Percentiles rank a stretch among this genome's conserved stretches.
phyloP scores from a whole-genome alignment of 108 stramenopile genomes.

The Chaetoceros tenuissimus region DNA sequence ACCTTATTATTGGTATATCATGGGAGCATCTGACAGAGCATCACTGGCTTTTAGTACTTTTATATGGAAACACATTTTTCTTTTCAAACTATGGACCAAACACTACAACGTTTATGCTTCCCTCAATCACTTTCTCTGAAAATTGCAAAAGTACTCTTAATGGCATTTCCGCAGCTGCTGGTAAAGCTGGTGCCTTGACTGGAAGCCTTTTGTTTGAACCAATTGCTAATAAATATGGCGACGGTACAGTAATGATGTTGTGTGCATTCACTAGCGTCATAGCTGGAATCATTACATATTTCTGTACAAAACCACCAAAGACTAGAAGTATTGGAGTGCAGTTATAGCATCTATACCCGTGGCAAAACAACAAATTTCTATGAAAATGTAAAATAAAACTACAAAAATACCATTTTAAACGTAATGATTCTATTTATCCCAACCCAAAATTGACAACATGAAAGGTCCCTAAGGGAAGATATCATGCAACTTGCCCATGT shows the following conservation, averaged over 20 bases:
- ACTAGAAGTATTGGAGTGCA: not conserved
- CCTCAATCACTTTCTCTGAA: conserved; percentile 56
- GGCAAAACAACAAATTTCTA: too few species aligned
- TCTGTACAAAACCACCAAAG: not conserved
- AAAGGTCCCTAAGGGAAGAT: conserved; percentile 40
- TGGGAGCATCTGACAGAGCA: conserved; percentile 39
- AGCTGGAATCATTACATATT: not conserved
- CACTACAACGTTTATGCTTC: conserved; percentile 70
- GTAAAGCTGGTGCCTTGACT: conserved; percentile 70
- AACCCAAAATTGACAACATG: too few species aligned
- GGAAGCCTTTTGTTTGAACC: conserved; percentile 36
- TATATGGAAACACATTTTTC: conserved; percentile 83
- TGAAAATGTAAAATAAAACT: too few species aligned
- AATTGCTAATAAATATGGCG: conserved; percentile 25
- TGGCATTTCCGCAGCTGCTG: conserved; percentile 73
- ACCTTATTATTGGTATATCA: conserved; percentile 54
- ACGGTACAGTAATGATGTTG: conserved; percentile 32
- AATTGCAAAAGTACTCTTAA: conserved; percentile 76
- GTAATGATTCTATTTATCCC: too few species aligned
- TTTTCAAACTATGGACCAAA: conserved; percentile 87
- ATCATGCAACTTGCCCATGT: conserved; percentile 46
- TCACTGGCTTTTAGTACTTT: conserved; percentile 31
- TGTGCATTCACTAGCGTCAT: conserved; percentile 22
- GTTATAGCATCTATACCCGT: too few species aligned
- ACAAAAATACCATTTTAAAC: too few species aligned